These are phyloP conservation scores for Fusarium solani-melongenae DNA, from an alignment of 2,329 filamentous ascomycete species.

Conservation along the genomic window DNA sequence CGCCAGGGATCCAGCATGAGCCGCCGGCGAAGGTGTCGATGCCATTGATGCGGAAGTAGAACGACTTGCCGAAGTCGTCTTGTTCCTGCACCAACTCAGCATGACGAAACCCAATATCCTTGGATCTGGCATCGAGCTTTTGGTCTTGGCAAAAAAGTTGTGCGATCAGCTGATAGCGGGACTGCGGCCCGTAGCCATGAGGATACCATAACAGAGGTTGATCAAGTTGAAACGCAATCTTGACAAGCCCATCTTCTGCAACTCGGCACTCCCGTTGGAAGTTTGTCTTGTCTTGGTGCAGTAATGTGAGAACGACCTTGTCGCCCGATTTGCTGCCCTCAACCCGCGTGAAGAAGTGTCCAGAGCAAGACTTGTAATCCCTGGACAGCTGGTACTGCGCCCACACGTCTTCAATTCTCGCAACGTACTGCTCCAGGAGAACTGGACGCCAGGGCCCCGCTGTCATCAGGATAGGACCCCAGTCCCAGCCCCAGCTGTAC, in stretches of 20 bases:
- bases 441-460: slow-evolving; percentile 75
- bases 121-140: neutral
- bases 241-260: neutral
- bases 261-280: neutral
- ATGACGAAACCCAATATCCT: neutral
- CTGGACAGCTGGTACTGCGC: neutral
- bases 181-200: neutral
- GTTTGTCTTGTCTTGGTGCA: neutral
- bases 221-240: neutral
- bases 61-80: slow-evolving; percentile 50
- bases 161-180: neutral
- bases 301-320: neutral
- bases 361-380: neutral
- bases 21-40: slow-evolving; percentile 80
- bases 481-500: slow-evolving; percentile 79
- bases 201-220: neutral
- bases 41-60: slow-evolving; percentile 80
- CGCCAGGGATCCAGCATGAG: slow-evolving; percentile 83
- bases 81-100: neutral
- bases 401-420: slow-evolving; percentile 70
- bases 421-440: slow-evolving; percentile 71
- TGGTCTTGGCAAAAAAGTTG: neutral
- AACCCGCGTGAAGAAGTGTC: neutral
- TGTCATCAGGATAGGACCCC: slow-evolving; percentile 72
- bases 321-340: neutral